Percentiles rank a stretch among this genome's conserved stretches.
phyloP scores from a whole-genome alignment of 306 rosid species.

The Ochetophila trinervis region DNA sequence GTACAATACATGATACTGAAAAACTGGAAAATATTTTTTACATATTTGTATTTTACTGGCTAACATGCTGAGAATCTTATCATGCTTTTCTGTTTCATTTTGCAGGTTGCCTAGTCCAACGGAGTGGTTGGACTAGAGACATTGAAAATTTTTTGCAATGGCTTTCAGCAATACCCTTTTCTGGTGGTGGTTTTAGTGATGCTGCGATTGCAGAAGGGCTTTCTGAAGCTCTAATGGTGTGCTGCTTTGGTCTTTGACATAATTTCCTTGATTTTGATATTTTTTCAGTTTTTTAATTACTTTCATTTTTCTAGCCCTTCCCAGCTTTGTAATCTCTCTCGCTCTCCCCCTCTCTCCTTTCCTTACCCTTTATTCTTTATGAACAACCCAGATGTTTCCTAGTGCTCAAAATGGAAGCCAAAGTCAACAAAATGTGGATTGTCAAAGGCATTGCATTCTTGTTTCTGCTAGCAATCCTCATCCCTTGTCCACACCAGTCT shows the following conservation, averaged over 20 bases:
- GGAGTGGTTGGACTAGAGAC: constrained; percentile 93
- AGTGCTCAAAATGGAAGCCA: constrained; percentile 60
- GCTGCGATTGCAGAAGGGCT: constrained; percentile 99
- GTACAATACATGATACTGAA: too few species aligned
- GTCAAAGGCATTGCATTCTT: constrained; percentile 85
- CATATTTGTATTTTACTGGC: neutral
- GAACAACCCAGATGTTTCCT: constrained; percentile 66
- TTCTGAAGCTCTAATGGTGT: constrained; percentile 90
- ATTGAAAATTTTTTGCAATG: constrained; percentile 63
- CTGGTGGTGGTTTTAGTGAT: constrained; percentile 90
- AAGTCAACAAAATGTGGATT: constrained; percentile 74
- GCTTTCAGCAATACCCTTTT: constrained; percentile 75
- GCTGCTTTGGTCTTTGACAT: constrained; percentile 11
- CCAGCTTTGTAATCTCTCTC: neutral
- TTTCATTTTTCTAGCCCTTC: neutral
- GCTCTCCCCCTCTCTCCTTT: neutral
- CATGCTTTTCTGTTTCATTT: constrained; percentile 19
- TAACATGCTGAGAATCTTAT: constrained; percentile 1
- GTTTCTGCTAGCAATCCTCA: constrained; percentile 90
- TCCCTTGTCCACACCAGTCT: constrained; percentile 88
- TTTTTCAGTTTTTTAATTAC: constrained; percentile 14
- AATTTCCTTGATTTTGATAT: neutral
- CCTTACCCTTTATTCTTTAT: neutral
- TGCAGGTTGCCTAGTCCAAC: constrained; percentile 79
- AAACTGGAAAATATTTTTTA: neutral